Conservation (phyloP, 1,284 basidiomycete genomes). For the Apiotrichum siamense region DNA sequence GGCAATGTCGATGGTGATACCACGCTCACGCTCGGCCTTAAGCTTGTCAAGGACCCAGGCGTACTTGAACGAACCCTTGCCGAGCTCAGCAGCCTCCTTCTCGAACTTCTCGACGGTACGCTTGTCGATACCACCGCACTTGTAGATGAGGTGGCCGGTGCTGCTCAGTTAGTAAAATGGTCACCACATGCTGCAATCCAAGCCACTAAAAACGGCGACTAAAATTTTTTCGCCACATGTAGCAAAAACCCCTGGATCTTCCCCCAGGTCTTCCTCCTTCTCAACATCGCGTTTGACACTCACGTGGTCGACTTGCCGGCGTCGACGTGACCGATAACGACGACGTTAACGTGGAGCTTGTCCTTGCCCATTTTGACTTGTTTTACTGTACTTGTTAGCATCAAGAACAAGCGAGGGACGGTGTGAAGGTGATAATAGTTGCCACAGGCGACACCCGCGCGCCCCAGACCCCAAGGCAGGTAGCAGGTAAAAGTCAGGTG, state of each 20-base stretch:
- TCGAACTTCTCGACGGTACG: conserved; percentile 99
- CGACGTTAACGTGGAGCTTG: conserved; percentile 43
- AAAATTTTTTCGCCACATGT: no score
- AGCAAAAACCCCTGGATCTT: no score
- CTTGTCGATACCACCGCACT: conserved; percentile 99
- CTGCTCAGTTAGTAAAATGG: no score
- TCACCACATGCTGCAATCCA: no score
- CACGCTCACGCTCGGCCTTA: conserved; percentile 97
- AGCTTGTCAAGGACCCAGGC: conserved; percentile 99
- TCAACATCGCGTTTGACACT: no score
- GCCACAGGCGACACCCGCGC: no score
- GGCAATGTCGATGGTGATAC: conserved; percentile 99
- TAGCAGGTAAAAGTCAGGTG: no score
- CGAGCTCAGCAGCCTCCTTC: conserved; percentile 99
- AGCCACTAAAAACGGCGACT: no score
- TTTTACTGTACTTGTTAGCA: background rate
- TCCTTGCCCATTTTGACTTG: conserved; percentile 37
- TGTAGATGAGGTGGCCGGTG: conserved; percentile 99
- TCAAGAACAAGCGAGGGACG: no score
- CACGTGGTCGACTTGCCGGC: background rate
- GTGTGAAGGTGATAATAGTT: no score
- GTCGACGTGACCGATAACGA: conserved; percentile 60
- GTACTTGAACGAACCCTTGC: conserved; percentile 97
- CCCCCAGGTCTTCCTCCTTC: no score
- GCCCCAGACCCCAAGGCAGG: no score